These are phyloP conservation scores for Fraxinus xanthoxyloides DNA, from an alignment of 305 asterid species.

Conservation along the genomic window DNA sequence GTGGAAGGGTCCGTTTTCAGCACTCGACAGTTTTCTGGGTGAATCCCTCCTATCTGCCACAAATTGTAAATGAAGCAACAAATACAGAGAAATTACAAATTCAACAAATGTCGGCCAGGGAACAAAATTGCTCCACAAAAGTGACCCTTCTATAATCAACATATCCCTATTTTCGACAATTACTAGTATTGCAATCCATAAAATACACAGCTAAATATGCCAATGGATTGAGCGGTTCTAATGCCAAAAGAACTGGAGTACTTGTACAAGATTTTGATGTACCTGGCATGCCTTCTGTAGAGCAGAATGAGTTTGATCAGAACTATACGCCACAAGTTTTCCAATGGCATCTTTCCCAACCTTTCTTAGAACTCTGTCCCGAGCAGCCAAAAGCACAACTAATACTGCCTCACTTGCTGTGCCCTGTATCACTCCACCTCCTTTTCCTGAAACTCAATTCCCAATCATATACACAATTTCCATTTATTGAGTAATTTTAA, in stretches of 20 bases:
- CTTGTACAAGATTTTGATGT: background rate
- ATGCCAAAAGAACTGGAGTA: background rate
- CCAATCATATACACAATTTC: conserved; percentile 21
- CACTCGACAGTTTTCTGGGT: conserved; percentile 65
- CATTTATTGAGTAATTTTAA: conserved; percentile 1
- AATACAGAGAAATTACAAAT: background rate
- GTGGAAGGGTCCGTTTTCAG: conserved; percentile 63
- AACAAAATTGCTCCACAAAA: background rate
- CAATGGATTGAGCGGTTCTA: background rate
- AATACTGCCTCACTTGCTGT: conserved; percentile 93
- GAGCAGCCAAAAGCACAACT: conserved; percentile 95
- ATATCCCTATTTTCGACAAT: conserved; percentile 1
- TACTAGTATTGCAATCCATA: background rate
- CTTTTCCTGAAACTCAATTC: conserved; percentile 57
- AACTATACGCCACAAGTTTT: conserved; percentile 75
- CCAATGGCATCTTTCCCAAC: conserved; percentile 68
- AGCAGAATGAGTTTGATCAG: conserved; percentile 93
- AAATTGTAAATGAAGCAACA: conserved; percentile 18
- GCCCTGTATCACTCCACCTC: conserved; percentile 98
- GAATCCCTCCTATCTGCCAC: conserved; percentile 81
- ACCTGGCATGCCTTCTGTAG: conserved; percentile 92
- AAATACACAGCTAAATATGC: background rate
- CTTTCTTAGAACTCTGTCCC: conserved; percentile 67
- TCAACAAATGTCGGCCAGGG: background rate
- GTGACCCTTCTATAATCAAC: background rate